Percentiles rank a stretch among this genome's conserved stretches.
phyloP scores from a whole-genome alignment of 2,329 filamentous ascomycete genomes.

The Aspergillus thermomutatus region DNA sequence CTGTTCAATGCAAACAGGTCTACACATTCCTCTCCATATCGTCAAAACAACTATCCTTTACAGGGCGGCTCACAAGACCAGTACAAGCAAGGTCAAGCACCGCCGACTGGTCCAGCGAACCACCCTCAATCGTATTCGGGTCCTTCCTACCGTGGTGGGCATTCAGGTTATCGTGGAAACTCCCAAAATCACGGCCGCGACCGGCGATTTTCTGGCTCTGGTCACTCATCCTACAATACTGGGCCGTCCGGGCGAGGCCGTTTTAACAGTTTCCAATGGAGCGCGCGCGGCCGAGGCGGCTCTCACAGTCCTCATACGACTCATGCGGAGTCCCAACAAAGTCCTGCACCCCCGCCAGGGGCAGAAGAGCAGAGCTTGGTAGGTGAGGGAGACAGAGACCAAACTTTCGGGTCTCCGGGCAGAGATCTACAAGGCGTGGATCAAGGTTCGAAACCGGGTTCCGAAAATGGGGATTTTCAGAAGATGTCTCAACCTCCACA shows the following conservation, averaged over 20 bases:
- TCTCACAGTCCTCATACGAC: conserved; percentile 40
- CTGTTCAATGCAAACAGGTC: conserved; percentile 17
- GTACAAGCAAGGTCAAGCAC: conserved; percentile 49
- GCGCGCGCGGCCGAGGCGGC: conserved; percentile 52
- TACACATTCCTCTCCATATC: conserved; percentile 63
- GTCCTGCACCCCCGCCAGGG: conserved; percentile 26
- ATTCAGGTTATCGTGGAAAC: conserved; percentile 57
- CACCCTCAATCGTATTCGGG: conserved; percentile 53
- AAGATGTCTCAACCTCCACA: conserved; percentile 56
- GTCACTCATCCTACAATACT: conserved; percentile 46
- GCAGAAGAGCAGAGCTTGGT: conserved; percentile 33
- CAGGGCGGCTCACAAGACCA: conserved; percentile 51
- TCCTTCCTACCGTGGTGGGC: conserved; percentile 51
- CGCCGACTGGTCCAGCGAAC: conserved; percentile 56
- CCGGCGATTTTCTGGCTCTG: conserved; percentile 43
- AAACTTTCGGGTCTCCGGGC: conserved; percentile 57
- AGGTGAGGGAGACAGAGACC: conserved; percentile 53
- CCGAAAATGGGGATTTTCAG: conserved; percentile 38
- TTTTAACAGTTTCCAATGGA: conserved; percentile 71
- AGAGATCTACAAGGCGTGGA: conserved; percentile 67
- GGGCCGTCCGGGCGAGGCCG: conserved; percentile 51
- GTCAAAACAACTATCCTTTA: conserved; percentile 53
- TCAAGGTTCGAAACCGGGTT: conserved; percentile 49
- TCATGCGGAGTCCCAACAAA: conserved; percentile 32
- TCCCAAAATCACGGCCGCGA: conserved; percentile 49